A percentile compares a stretch with the other conserved stretches of the same genome.
phyloP scores from a whole-genome alignment of 164 flowering plant species.

The Nelumbo lutea region DNA sequence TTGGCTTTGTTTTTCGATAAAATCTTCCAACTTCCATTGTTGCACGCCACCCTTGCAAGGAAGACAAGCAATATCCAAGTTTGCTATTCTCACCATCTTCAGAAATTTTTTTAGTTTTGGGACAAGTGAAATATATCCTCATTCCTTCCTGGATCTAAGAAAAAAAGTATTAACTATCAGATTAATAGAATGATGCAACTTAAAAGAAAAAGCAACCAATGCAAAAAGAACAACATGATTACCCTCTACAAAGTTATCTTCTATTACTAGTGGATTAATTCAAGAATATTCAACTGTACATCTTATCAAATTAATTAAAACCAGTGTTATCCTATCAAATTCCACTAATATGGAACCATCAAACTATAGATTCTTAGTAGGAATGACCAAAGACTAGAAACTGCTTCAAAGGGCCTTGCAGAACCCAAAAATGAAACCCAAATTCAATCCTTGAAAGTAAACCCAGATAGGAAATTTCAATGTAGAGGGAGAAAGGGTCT shows the following conservation, averaged over 20 bases:
- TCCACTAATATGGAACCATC: neutral
- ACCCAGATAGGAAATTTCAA: neutral
- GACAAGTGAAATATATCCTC: conserved; percentile 76
- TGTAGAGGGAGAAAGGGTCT: neutral
- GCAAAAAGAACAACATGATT: neutral
- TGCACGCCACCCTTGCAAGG: conserved; percentile 90
- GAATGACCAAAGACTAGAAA: neutral
- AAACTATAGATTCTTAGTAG: neutral
- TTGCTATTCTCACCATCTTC: conserved; percentile 64
- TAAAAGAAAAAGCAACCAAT: neutral
- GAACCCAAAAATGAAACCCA: neutral
- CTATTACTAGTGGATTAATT: neutral
- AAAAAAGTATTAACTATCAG: neutral
- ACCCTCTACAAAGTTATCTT: neutral
- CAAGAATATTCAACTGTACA: neutral
- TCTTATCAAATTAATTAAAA: neutral
- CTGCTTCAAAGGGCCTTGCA: neutral
- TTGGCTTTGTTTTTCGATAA: too few species aligned
- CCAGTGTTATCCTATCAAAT: neutral
- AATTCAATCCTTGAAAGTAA: neutral
- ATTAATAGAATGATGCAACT: neutral
- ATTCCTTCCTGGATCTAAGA: conserved; percentile 29
- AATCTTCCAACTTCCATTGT: conserved; percentile 51
- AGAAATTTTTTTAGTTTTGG: conserved; percentile 69
- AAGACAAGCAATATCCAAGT: conserved; percentile 63